Percentiles rank a stretch among this genome's conserved stretches.
phyloP scores from a whole-genome alignment of 495 filamentous ascomycete species.

The Daldinia vernicosa region DNA sequence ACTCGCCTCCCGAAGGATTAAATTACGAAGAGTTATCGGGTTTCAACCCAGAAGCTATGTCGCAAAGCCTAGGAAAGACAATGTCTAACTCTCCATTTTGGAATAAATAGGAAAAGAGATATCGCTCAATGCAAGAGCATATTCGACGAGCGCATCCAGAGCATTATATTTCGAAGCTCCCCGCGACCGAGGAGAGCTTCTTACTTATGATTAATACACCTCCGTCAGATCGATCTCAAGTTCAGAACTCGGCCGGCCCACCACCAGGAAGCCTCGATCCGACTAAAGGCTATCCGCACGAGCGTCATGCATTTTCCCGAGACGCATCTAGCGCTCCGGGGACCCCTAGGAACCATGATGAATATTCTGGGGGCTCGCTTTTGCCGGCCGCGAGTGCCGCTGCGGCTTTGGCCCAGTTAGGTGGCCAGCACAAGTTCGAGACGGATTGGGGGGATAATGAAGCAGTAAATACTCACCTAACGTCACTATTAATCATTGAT shows the following conservation, averaged over 20 bases:
- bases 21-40: slow-evolving; percentile 12
- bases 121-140: slow-evolving; percentile 99
- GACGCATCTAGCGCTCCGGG: slow-evolving; percentile 75
- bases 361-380: slow-evolving; percentile 67
- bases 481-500: slow-evolving; percentile 10
- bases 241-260: slow-evolving; percentile 45
- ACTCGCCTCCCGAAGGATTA: slow-evolving; percentile 36
- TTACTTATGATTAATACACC: slow-evolving; percentile 91
- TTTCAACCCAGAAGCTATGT: slow-evolving; percentile 18
- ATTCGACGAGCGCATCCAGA: slow-evolving; percentile 97
- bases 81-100: slow-evolving; percentile 15
- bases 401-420: slow-evolving; percentile 86
- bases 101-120: slow-evolving; percentile 84
- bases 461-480: slow-evolving; percentile 63
- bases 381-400: slow-evolving; percentile 80
- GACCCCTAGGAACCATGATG: slow-evolving; percentile 77
- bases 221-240: slow-evolving; percentile 78
- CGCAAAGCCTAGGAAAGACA: background rate
- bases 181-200: slow-evolving; percentile 98
- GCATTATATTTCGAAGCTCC: slow-evolving; percentile 98
- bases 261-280: slow-evolving; percentile 40
- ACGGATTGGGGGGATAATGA: slow-evolving; percentile 90
- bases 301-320: slow-evolving; percentile 59
- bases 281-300: slow-evolving; percentile 53
- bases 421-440: slow-evolving; percentile 77